Conservation (phyloP, 2,329 filamentous ascomycete genomes). For the Aspergillus viridinutans region DNA sequence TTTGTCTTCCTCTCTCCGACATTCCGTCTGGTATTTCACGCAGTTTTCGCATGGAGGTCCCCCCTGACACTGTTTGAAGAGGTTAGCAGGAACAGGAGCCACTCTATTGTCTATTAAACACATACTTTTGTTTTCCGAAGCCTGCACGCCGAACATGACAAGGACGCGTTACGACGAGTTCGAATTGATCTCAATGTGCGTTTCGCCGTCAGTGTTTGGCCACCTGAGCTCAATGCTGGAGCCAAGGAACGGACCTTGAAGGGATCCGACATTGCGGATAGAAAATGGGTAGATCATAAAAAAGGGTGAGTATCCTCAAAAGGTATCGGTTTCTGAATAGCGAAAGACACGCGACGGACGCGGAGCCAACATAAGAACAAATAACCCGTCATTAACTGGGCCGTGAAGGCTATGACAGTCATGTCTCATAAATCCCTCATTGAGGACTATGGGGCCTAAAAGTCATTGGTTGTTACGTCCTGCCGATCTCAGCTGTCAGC, state of each 20-base stretch:
- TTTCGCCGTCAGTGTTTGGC: neutral
- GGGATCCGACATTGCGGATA: neutral
- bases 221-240: neutral
- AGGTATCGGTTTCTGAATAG: neutral
- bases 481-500: neutral
- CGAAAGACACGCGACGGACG: neutral
- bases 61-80: slow-evolving; percentile 20
- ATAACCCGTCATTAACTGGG: neutral
- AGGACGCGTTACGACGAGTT: neutral
- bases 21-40: slow-evolving; percentile 13
- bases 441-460: neutral
- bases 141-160: neutral
- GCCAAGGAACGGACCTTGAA: neutral
- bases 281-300: neutral
- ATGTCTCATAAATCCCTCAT: neutral
- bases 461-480: neutral
- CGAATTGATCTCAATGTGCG: neutral
- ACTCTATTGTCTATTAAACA: too few relatives aligned
- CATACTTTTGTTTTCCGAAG: neutral
- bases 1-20: slow-evolving; percentile 18
- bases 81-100: neutral
- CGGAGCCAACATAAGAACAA: neutral
- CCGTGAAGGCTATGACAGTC: neutral
- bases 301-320: neutral
- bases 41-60: slow-evolving; percentile 21